phyloP scores from a whole-genome alignment of 2,329 filamentous ascomycete genomes.

The Pestalotiopsis fici region DNA sequence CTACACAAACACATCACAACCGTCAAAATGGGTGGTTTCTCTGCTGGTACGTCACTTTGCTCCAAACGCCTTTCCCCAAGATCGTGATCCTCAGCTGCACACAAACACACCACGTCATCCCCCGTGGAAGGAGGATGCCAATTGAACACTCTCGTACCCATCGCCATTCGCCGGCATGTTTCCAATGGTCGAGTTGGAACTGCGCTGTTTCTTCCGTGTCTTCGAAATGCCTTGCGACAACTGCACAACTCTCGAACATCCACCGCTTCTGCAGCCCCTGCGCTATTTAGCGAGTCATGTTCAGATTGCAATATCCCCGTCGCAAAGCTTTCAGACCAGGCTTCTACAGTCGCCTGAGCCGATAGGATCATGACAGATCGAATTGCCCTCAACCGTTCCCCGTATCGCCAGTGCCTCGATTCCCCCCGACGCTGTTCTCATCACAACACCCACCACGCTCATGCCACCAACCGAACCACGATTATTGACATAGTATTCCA shows the following conservation, averaged over 20 bases:
- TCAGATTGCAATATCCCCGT: neutral
- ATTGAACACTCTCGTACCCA: slow-evolving; percentile 18
- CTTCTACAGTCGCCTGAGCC: neutral
- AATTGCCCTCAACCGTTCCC: neutral
- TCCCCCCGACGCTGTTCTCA: neutral
- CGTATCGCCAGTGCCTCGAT: neutral
- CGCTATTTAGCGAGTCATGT: slow-evolving; percentile 25
- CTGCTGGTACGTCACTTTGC: slow-evolving; percentile 40
- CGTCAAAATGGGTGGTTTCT: slow-evolving; percentile 44
- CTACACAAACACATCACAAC: slow-evolving; percentile 28
- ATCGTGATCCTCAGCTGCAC: slow-evolving; percentile 14
- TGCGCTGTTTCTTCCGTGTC: slow-evolving; percentile 3
- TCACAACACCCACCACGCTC: neutral
- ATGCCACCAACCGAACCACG: neutral
- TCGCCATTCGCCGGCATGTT: neutral
- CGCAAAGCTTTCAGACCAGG: neutral
- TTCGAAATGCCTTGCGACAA: slow-evolving; percentile 14
- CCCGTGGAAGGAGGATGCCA: slow-evolving; percentile 21
- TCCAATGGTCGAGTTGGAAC: slow-evolving; percentile 5
- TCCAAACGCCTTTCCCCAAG: slow-evolving; percentile 11
- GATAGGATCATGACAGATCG: neutral
- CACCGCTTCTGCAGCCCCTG: slow-evolving; percentile 16
- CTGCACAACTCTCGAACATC: neutral
- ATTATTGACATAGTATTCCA: slow-evolving; percentile 35
- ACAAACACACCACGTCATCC: slow-evolving; percentile 17